A percentile compares a stretch with the other conserved stretches of the same genome.
These are phyloP conservation scores for Blastobotrys serpentis DNA, from an alignment of 1,139 yeast genomes.

Conservation along the genomic window DNA sequence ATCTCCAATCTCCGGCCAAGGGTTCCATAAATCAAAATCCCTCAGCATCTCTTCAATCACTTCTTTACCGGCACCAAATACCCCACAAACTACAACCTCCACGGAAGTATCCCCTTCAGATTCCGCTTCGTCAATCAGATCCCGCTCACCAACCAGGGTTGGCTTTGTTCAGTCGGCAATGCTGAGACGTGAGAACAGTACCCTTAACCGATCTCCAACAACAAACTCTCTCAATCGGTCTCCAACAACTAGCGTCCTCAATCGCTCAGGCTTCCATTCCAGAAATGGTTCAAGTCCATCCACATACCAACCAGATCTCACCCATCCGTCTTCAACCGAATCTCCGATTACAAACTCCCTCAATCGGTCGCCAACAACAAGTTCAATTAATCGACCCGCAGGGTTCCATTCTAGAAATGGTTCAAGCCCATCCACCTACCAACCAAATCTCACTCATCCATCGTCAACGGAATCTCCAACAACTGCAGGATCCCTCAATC, in stretches of 20 bases:
- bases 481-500: too few relatives aligned
- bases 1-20: slow-evolving; percentile 3
- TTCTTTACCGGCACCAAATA: slow-evolving; percentile 3
- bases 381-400: not conserved
- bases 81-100: not conserved
- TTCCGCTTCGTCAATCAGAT: slow-evolving; percentile 11
- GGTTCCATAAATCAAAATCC: slow-evolving; percentile 5
- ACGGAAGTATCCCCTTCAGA: not conserved
- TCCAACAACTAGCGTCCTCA: slow-evolving; percentile 1
- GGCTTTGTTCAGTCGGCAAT: slow-evolving; percentile 36
- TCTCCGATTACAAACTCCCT: too few relatives aligned
- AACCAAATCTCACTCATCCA: too few relatives aligned
- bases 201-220: slow-evolving; percentile 17
- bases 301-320: not conserved
- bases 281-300: slow-evolving; percentile 6
- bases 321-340: too few relatives aligned
- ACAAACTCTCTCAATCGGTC: too few relatives aligned
- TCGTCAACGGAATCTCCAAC: too few relatives aligned
- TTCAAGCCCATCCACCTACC: not conserved
- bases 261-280: slow-evolving; percentile 6
- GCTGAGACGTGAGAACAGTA: slow-evolving; percentile 30
- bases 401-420: slow-evolving; percentile 8
- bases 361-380: too few relatives aligned
- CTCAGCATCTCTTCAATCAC: slow-evolving; percentile 6
- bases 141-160: slow-evolving; percentile 23